Conservation (phyloP, 2,329 filamentous ascomycete genomes). For the Penicillium sp. region DNA sequence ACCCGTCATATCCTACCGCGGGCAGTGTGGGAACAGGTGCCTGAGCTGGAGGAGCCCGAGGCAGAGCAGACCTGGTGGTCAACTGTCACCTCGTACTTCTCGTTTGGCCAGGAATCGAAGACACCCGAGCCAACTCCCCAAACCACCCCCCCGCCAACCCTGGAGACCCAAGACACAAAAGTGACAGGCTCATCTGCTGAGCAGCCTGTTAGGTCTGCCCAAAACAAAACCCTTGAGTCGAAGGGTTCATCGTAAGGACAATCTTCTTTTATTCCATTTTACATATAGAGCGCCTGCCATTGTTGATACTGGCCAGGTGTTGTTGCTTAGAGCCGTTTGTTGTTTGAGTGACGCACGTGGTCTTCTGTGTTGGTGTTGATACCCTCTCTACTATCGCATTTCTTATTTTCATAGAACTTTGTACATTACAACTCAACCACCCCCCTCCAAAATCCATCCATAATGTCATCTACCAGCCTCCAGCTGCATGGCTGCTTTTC, state of each 20-base stretch:
- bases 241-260: not conserved
- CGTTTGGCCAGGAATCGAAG: slow-evolving; percentile 22
- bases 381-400: slow-evolving; percentile 2
- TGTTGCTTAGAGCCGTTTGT: not conserved
- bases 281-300: not conserved
- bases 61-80: slow-evolving; percentile 33
- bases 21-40: slow-evolving; percentile 39
- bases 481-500: too few relatives aligned
- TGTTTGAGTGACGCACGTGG: not conserved
- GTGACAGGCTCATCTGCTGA: not conserved
- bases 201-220: not conserved
- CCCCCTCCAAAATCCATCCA: not conserved
- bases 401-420: slow-evolving; percentile 2
- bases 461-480: too few relatives aligned
- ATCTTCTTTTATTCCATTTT: not conserved
- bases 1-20: slow-evolving; percentile 39
- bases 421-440: not conserved
- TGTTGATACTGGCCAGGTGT: not conserved
- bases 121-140: not conserved
- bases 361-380: slow-evolving; percentile 1
- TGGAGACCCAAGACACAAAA: not conserved
- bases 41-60: slow-evolving; percentile 11
- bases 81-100: slow-evolving; percentile 34
- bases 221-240: not conserved
- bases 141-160: not conserved